Conservation (phyloP, 306 rosid species). For the Delonix regia region DNA sequence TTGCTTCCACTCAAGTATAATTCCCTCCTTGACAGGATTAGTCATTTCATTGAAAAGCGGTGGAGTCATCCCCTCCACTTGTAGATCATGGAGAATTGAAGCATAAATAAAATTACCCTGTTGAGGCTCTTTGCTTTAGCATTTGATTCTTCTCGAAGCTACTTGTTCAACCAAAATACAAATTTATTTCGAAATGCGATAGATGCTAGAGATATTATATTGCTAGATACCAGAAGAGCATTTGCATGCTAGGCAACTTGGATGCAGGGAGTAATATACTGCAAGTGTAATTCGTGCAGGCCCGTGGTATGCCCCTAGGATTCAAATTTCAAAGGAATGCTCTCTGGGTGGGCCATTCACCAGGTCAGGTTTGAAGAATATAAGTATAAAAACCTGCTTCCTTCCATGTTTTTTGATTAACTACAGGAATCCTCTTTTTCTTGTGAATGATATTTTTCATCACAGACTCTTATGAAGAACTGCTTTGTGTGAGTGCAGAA, state of each 20-base stretch:
- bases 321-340: not conserved
- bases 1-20: not conserved
- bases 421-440: not conserved
- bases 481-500: not conserved
- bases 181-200: slow-evolving; percentile 27
- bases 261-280: slow-evolving; percentile 5
- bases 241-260: slow-evolving; percentile 40
- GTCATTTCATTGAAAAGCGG: not conserved
- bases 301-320: not conserved
- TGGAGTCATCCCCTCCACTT: not conserved
- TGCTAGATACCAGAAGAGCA: slow-evolving; percentile 40
- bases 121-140: slow-evolving; percentile 24
- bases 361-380: not conserved
- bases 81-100: slow-evolving; percentile 3
- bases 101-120: not conserved
- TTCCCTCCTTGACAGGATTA: not conserved
- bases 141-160: slow-evolving; percentile 54
- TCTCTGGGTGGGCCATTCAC: not conserved
- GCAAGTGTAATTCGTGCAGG: slow-evolving; percentile 34
- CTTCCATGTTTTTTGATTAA: not conserved
- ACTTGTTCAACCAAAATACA: slow-evolving; percentile 36
- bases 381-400: not conserved
- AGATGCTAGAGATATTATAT: slow-evolving; percentile 32
- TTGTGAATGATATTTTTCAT: not conserved
- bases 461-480: not conserved